phyloP scores from a whole-genome alignment of 176 grass and related monocot genomes.

The Oryza longistaminata region DNA sequence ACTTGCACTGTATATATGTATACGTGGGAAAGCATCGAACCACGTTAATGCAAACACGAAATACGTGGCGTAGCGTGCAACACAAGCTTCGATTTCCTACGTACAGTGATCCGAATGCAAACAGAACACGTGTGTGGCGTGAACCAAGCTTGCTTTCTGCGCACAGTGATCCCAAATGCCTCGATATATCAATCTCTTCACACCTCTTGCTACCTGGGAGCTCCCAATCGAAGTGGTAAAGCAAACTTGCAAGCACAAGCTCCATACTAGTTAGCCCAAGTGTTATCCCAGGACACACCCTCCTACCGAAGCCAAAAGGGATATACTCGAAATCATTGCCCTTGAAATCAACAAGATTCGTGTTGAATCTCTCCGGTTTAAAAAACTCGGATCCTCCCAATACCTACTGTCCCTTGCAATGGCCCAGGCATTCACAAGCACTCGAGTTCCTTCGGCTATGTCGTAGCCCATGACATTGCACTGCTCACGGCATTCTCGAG shows the following conservation, averaged over 20 bases:
- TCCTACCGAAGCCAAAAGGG: slow-evolving; percentile 2
- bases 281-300: slow-evolving; percentile 9
- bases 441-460: background rate
- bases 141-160: no score
- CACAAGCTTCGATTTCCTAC: slow-evolving; percentile 1
- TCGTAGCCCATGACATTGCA: slow-evolving; percentile 22
- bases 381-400: slow-evolving; percentile 28
- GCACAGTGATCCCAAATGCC: slow-evolving; percentile 2
- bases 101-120: slow-evolving; percentile 12
- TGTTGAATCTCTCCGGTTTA: slow-evolving; percentile 21
- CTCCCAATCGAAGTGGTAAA: slow-evolving; percentile 34
- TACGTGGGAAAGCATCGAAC: no score
- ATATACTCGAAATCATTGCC: background rate
- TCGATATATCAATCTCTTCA: slow-evolving; percentile 1
- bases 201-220: background rate
- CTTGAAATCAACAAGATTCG: background rate
- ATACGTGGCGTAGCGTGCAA: background rate
- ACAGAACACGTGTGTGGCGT: no score
- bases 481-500: background rate
- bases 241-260: background rate
- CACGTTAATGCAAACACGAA: background rate
- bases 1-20: no score
- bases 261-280: slow-evolving; percentile 18
- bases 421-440: slow-evolving; percentile 29
- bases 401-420: background rate